phyloP scores from a whole-genome alignment of 2,329 filamentous ascomycete species.

The Ophiosphaerella narmari region DNA sequence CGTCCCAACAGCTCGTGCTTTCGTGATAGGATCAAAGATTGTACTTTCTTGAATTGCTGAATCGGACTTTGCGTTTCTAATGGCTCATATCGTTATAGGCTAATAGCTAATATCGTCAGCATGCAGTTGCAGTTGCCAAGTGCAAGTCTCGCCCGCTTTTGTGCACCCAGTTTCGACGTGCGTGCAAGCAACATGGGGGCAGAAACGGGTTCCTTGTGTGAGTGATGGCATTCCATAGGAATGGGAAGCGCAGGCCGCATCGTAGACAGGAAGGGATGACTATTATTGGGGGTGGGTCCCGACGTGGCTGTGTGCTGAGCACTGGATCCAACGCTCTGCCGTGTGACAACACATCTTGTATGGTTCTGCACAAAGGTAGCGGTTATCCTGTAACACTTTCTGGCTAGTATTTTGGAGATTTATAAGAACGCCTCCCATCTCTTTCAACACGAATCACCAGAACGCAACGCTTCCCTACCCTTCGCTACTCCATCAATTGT shows the following conservation, averaged over 20 bases:
- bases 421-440: not conserved
- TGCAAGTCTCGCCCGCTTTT: not conserved
- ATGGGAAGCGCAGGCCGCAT: too few species aligned
- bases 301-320: slow-evolving; percentile 1
- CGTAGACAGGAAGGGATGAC: too few species aligned
- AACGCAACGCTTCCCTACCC: not conserved
- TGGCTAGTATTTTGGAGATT: not conserved
- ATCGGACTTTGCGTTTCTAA: not conserved
- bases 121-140: not conserved
- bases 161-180: not conserved
- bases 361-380: not conserved
- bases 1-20: not conserved
- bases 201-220: too few species aligned
- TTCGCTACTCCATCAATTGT: not conserved
- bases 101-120: not conserved
- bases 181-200: not conserved
- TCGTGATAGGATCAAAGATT: not conserved
- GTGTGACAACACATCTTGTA: not conserved
- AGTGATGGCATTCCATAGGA: too few species aligned
- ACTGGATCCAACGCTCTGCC: not conserved
- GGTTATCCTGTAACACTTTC: not conserved
- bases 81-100: not conserved
- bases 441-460: not conserved
- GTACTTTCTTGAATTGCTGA: not conserved
- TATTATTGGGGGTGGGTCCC: not conserved